Percentiles rank a stretch among this genome's conserved stretches.
Evolutionary conservation across 345 rosid genomes (phyloP).

Genomic region (Eucalyptus victrix): DNA sequence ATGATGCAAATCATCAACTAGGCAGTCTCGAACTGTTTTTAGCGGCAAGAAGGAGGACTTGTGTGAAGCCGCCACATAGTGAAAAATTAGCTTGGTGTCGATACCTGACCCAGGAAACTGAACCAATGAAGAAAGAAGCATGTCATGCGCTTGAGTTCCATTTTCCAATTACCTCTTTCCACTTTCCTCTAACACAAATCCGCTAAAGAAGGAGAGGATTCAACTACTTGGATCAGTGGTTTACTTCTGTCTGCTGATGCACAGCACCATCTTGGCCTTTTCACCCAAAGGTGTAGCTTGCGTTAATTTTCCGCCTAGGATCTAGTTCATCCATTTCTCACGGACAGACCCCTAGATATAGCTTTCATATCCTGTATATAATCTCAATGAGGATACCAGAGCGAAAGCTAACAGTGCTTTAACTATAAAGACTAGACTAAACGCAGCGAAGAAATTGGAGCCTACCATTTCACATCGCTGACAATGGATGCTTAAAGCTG

Average conservation of each 20-base stretch:
- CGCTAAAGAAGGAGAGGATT: background rate
- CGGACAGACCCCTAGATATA: background rate
- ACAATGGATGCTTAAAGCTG: rapidly evolving
- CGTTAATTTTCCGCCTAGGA: background rate
- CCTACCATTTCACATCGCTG: background rate
- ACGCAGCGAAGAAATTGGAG: background rate
- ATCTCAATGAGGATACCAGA: background rate
- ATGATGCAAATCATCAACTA: background rate
- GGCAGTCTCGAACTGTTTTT: background rate
- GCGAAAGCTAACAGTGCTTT: background rate
- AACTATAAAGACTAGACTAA: background rate
- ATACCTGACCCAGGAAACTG: background rate
- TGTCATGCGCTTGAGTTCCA: background rate
- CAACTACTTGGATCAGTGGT: rapidly evolving
- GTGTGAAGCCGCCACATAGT: background rate
- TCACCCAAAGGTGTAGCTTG: background rate
- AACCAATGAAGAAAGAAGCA: background rate
- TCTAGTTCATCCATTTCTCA: background rate
- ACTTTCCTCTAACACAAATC: background rate
- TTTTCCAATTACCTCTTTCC: background rate
- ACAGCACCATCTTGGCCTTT: background rate
- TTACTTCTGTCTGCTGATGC: background rate
- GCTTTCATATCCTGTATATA: background rate
- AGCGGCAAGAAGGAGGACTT: background rate
- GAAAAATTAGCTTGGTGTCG: background rate